Base-by-base conservation (phyloP, 1,284 basidiomycete genomes). In the Boletellus deceptivus region DNA sequence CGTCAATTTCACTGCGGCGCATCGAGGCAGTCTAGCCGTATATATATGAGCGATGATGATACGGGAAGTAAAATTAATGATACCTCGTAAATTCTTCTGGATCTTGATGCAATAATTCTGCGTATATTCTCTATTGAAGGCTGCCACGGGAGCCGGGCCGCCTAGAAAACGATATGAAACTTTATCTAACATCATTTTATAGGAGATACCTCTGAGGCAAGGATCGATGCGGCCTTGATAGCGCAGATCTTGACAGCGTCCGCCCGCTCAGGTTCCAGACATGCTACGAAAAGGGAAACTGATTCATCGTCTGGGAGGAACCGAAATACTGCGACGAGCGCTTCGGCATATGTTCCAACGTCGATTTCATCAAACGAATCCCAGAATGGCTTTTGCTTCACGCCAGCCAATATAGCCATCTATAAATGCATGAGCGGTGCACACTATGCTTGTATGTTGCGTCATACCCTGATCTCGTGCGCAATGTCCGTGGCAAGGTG, bases 231-330 rank as follows among this genome's bases (percentile, higher is more conserved):
- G 1, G 91, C 89, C 55, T 85, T 83, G 46, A 92, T 74, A 1
- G 78, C 90, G 52, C 82, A 82, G n/a, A 87, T 79, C 72, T 92
- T 93, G 57, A 90, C 82, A 4, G 85, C 83, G 43, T 91, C 86
- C 0, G 88, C 85, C 34, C 85, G 78, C 56, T 91, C 88, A 8
- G 87, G 80, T 56, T 88, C 82, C 24, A 93, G 67, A 60, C 85
- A 89, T 3, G 72, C 71, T 24, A 73, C 64, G 59, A 92, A 88
- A 17, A 91, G 64, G 2, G 73, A 71, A 9, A 84, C 56, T 1
- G 79, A 75, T 39, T 88, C 86, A 46, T 83, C 77, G 41, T 76
- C 70, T 0, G 86, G 78, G 35, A 89, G 68, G 60, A 86, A 88
- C 13, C 89, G 80, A 64, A 82, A 91, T 10, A 91, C 69, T 0